Evolutionary conservation across 2,329 filamentous ascomycete species (phyloP).

Genomic region (Xylariaceae sp.): DNA sequence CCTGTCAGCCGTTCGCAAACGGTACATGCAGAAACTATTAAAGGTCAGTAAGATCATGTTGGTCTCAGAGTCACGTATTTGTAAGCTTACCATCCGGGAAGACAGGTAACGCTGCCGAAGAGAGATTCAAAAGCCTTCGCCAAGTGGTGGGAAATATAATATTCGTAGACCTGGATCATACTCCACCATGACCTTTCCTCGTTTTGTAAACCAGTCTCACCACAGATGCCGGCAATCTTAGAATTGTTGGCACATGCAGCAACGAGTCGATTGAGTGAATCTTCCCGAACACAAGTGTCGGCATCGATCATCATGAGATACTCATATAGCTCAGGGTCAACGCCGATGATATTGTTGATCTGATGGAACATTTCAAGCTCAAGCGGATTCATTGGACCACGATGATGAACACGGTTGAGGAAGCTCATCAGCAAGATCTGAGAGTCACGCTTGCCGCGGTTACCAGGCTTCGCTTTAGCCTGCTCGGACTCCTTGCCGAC

Average conservation of each 20-base stretch:
- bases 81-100: conserved; percentile 89
- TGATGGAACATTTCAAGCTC: conserved; percentile 99
- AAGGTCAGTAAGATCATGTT: conserved; percentile 40
- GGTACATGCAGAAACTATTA: conserved; percentile 96
- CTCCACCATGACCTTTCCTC: conserved; percentile 97
- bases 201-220: conserved; percentile 94
- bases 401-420: conserved; percentile 95
- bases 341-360: conserved; percentile 98
- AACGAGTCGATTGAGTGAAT: conserved; percentile 89
- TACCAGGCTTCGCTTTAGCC: conserved; percentile 87
- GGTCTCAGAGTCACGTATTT: neutral
- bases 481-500: conserved; percentile 97
- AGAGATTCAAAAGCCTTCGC: conserved; percentile 97
- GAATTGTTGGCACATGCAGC: conserved; percentile 91
- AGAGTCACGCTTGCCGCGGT: conserved; percentile 97
- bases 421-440: conserved; percentile 96
- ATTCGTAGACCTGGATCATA: conserved; percentile 99
- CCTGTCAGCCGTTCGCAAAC: conserved; percentile 88
- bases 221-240: conserved; percentile 96
- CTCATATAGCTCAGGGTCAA: conserved; percentile 96
- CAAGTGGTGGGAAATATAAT: conserved; percentile 97
- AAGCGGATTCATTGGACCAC: conserved; percentile 89
- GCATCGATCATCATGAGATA: conserved; percentile 98
- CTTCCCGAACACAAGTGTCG: conserved; percentile 90
- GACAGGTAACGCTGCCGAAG: conserved; percentile 96